Evolutionary conservation across 768 basidiomycete species (phyloP).

Genomic region (Lactarius pseudohatsudake): DNA sequence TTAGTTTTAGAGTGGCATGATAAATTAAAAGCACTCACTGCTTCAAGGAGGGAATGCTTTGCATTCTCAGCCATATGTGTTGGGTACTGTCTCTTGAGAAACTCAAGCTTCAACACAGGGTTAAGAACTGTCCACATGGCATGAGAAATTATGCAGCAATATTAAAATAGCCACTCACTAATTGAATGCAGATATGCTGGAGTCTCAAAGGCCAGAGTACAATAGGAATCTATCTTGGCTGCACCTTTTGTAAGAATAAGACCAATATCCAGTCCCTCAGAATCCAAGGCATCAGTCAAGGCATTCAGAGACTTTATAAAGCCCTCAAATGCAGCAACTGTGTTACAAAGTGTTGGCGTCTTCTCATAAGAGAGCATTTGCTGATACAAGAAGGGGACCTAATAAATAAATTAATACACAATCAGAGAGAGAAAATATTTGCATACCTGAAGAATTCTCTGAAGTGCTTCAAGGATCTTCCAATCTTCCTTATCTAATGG

Average conservation of each 20-base stretch:
- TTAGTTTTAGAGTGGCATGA: no score
- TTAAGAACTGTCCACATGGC: background rate
- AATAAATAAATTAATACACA: no score
- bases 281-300: rapidly evolving
- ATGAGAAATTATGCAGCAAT: background rate
- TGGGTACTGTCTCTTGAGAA: background rate
- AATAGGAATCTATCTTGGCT: background rate
- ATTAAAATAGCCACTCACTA: background rate
- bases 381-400: no score
- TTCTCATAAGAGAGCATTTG: no score
- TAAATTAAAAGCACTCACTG: background rate
- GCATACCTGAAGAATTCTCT: no score
- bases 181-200: background rate
- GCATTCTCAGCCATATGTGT: background rate
- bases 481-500: no score
- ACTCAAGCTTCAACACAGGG: background rate
- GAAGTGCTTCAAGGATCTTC: no score
- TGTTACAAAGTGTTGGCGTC: no score
- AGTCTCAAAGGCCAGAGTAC: background rate
- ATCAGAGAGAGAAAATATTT: no score
- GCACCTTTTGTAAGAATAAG: background rate
- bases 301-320: background rate
- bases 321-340: no score
- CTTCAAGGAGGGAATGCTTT: background rate
- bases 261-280: background rate